phyloP scores from a whole-genome alignment of 306 rosid species.

The Medicago ruthenica region DNA sequence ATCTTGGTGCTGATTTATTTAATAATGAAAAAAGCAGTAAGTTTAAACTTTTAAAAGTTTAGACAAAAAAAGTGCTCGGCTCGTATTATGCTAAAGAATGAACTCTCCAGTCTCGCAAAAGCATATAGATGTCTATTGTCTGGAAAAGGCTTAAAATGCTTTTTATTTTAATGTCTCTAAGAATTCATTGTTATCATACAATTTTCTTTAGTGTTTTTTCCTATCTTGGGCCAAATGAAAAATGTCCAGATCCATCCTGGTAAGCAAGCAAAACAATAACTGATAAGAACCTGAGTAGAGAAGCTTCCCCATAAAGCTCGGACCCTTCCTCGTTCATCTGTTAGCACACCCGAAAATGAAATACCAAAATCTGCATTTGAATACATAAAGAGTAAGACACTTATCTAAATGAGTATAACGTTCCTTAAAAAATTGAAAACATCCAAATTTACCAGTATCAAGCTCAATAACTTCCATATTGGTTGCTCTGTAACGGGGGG shows the following conservation, averaged over 20 bases:
- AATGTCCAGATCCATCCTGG: constrained; percentile 9
- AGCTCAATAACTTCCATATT: constrained; percentile 98
- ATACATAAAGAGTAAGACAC: constrained; percentile 18
- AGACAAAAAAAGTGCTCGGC: too few species aligned
- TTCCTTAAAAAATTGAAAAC: neutral
- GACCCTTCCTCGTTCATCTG: constrained; percentile 88
- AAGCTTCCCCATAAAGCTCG: constrained; percentile 98
- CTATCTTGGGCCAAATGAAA: constrained; percentile 15
- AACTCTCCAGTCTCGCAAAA: too few species aligned
- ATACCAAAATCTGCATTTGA: constrained; percentile 77
- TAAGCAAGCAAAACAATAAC: constrained; percentile 20
- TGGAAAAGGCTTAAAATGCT: too few species aligned
- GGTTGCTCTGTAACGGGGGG: constrained; percentile 89
- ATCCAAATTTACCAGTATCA: constrained; percentile 73
- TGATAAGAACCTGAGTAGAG: constrained; percentile 83
- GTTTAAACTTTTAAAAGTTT: too few species aligned
- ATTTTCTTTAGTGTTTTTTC: constrained; percentile 16
- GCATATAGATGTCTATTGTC: too few species aligned
- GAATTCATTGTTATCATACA: too few species aligned
- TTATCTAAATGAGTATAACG: constrained; percentile 27
- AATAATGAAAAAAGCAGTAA: too few species aligned
- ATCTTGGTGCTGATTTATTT: too few species aligned
- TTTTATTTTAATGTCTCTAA: too few species aligned
- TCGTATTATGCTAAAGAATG: too few species aligned
- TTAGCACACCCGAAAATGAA: constrained; percentile 84